Evolutionary conservation across 352 stramenopile species (phyloP).

Genomic region (Phytophthora rubi): DNA sequence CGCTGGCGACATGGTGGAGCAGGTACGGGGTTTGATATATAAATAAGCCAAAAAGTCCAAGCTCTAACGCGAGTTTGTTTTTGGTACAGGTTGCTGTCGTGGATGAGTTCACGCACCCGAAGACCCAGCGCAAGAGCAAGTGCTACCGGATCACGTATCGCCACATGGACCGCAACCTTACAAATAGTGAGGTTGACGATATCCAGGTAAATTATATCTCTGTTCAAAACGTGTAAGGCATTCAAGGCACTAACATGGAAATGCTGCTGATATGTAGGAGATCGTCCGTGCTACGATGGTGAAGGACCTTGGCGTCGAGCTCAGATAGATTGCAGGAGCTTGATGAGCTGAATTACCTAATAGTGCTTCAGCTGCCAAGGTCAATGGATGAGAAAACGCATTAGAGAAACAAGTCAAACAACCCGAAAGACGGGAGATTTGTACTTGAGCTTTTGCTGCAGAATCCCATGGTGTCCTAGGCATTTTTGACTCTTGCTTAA

Average conservation of each 20-base stretch:
- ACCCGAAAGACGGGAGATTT: neutral
- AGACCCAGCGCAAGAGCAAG: slow-evolving; percentile 94
- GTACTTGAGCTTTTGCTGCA: neutral
- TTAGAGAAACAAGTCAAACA: neutral
- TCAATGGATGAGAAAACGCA: neutral
- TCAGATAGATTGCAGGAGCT: slow-evolving; percentile 77
- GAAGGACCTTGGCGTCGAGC: slow-evolving; percentile 84
- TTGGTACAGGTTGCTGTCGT: slow-evolving; percentile 76
- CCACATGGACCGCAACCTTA: slow-evolving; percentile 98
- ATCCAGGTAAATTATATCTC: slow-evolving; percentile 82
- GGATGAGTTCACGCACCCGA: slow-evolving; percentile 98
- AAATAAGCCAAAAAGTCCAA: neutral
- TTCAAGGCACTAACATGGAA: neutral
- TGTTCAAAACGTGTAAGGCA: neutral
- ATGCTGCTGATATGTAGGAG: slow-evolving; percentile 35
- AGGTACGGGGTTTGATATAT: slow-evolving; percentile 47
- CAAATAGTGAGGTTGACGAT: slow-evolving; percentile 98
- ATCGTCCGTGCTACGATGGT: slow-evolving; percentile 82
- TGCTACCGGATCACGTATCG: slow-evolving; percentile 99
- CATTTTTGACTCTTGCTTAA: neutral
- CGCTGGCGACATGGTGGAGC: slow-evolving; percentile 97
- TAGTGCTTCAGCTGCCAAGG: neutral
- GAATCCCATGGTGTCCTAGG: neutral
- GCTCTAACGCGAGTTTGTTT: slow-evolving; percentile 8
- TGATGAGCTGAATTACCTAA: slow-evolving; percentile 13